phyloP scores from a whole-genome alignment of 1,139 yeast genomes.

The Geotrichum reessii region DNA sequence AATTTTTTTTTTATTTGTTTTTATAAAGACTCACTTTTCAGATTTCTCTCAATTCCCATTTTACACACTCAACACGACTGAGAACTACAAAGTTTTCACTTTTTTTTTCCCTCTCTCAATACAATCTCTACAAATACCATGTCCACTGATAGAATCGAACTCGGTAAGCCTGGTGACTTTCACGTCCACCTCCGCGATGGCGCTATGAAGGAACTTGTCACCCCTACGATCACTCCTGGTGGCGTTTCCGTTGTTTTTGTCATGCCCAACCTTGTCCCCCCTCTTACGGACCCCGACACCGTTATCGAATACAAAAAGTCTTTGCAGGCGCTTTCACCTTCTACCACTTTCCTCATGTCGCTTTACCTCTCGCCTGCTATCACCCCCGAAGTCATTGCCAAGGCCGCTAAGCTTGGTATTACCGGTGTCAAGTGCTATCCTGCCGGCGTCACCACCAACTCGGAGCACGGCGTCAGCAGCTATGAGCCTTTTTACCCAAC shows the following conservation, averaged over 20 bases:
- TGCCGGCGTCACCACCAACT: constrained; percentile 97
- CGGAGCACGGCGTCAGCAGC: constrained; percentile 86
- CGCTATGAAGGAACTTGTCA: constrained; percentile 79
- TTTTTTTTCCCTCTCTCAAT: too few relatives aligned
- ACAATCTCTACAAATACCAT: not conserved
- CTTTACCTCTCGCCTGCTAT: constrained; percentile 71
- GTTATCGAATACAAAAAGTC: constrained; percentile 64
- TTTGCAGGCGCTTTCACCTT: constrained; percentile 64
- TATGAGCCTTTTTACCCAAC: constrained; percentile 83
- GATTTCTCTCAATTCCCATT: not conserved
- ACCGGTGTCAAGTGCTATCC: constrained; percentile 91
- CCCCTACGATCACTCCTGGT: constrained; percentile 86
- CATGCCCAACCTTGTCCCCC: constrained; percentile 96
- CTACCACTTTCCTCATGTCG: constrained; percentile 86
- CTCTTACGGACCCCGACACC: constrained; percentile 71
- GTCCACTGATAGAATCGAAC: constrained; percentile 39
- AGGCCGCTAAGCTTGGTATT: constrained; percentile 68
- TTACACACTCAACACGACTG: too few relatives aligned
- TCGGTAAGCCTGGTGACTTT: constrained; percentile 89
- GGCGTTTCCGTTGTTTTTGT: constrained; percentile 87
- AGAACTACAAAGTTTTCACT: too few relatives aligned
- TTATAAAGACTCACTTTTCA: not conserved
- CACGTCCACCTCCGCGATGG: constrained; percentile 96
- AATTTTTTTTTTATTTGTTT: not conserved
- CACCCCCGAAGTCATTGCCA: constrained; percentile 76